phyloP scores from a whole-genome alignment of 1,139 yeast species.

The Blastobotrys buckinghamii region DNA sequence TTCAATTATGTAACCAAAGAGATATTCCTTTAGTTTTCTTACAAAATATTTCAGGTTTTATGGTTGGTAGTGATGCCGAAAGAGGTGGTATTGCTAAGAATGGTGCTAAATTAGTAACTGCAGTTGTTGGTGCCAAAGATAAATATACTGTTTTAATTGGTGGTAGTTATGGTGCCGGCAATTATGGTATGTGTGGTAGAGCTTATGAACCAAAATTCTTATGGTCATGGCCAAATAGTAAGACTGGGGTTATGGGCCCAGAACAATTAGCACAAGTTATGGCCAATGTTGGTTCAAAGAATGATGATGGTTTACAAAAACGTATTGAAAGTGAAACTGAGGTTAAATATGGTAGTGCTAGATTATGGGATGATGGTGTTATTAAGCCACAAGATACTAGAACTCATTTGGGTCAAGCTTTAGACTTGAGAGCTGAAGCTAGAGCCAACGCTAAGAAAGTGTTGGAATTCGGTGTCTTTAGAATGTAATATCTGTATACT shows the following conservation, averaged over 20 bases:
- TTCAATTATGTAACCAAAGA: constrained; percentile 33
- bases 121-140: constrained; percentile 34
- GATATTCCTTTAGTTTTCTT: constrained; percentile 32
- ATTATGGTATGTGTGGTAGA: constrained; percentile 36
- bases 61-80: constrained; percentile 36
- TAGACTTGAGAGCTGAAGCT: constrained; percentile 26
- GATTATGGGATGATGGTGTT: constrained; percentile 35
- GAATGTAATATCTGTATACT: constrained; percentile 26
- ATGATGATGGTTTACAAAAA: constrained; percentile 23
- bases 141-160: constrained; percentile 34
- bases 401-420: constrained; percentile 31
- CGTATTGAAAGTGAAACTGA: constrained; percentile 31
- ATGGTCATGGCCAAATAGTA: constrained; percentile 35
- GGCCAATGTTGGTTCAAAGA: constrained; percentile 30
- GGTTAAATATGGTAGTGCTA: constrained; percentile 30
- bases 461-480: constrained; percentile 31
- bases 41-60: constrained; percentile 34
- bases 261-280: constrained; percentile 34
- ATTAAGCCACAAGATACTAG: constrained; percentile 33
- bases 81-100: constrained; percentile 35
- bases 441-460: constrained; percentile 11
- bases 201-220: constrained; percentile 34
- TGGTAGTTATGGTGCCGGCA: constrained; percentile 35
- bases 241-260: constrained; percentile 36
- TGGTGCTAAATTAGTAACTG: constrained; percentile 34